Conservation (phyloP, 2,329 filamentous ascomycete genomes). For the Leptographium wingfieldii region DNA sequence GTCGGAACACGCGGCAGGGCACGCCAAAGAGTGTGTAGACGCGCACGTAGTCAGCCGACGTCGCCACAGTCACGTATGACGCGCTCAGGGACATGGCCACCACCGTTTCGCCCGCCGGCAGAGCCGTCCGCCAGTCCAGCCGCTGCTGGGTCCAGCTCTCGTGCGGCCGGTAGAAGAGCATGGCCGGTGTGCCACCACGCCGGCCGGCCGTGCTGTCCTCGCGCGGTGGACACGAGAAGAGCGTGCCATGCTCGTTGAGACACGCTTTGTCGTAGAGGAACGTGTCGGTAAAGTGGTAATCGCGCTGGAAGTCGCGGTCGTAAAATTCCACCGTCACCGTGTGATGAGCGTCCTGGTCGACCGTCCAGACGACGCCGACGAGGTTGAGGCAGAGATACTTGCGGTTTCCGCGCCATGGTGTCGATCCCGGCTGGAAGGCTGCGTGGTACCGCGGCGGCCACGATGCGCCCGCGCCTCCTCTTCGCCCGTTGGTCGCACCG, state of each 20-base stretch:
- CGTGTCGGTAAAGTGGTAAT: conserved; percentile 96
- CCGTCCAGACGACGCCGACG: conserved; percentile 91
- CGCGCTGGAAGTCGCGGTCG: conserved; percentile 79
- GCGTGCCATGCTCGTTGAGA: conserved; percentile 67
- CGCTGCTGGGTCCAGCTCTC: conserved; percentile 89
- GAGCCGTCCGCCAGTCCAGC: conserved; percentile 74
- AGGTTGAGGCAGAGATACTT: conserved; percentile 90
- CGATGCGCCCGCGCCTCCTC: conserved; percentile 13
- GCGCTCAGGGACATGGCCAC: conserved; percentile 83
- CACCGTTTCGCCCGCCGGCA: conserved; percentile 80
- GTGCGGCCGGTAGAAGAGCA: conserved; percentile 92
- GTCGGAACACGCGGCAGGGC: conserved; percentile 76
- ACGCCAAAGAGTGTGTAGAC: conserved; percentile 89
- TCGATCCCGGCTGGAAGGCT: conserved; percentile 86
- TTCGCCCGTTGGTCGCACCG: background rate
- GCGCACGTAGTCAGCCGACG: conserved; percentile 75
- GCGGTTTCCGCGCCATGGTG: conserved; percentile 87
- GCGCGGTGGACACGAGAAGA: conserved; percentile 70
- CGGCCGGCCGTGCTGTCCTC: background rate
- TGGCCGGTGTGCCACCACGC: conserved; percentile 42
- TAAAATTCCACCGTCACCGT: conserved; percentile 97
- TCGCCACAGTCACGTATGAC: conserved; percentile 82
- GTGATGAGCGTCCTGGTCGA: conserved; percentile 85
- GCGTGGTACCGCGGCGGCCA: conserved; percentile 59
- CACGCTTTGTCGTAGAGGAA: conserved; percentile 95